Evolutionary conservation across 192 early-diverging fungal genomes (phyloP).

Genomic region (Linnemannia elongata): DNA sequence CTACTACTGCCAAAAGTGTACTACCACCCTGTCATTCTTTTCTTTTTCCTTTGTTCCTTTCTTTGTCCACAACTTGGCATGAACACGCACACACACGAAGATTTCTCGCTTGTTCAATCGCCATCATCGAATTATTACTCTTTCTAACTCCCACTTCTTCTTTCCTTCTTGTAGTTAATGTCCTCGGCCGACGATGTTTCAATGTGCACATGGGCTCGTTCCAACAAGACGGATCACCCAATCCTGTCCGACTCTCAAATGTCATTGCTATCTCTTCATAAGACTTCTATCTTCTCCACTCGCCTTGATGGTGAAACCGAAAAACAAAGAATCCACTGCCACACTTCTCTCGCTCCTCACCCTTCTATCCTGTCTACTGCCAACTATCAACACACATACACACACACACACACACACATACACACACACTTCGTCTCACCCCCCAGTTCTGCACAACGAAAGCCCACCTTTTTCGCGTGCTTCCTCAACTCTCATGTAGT

Average conservation of each 20-base stretch:
- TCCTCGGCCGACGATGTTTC: background rate
- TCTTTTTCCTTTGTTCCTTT: background rate
- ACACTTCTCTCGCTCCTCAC: no score
- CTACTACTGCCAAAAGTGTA: background rate
- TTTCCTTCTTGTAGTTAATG: background rate
- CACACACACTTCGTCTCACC: background rate
- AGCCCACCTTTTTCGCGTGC: background rate
- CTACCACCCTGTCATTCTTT: background rate
- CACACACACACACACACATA: no score
- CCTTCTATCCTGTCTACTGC: background rate
- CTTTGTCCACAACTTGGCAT: background rate
- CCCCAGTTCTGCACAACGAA: background rate
- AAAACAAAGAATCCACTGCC: background rate
- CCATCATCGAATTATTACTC: background rate
- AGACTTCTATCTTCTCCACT: background rate
- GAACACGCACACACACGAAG: background rate
- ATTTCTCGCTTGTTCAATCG: background rate
- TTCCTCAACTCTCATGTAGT: background rate
- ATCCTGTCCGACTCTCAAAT: background rate
- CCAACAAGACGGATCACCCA: background rate
- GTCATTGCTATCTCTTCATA: background rate
- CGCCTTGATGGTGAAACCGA: background rate
- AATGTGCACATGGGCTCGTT: background rate
- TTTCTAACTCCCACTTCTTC: background rate
- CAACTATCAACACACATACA: background rate